A percentile compares a stretch with the other conserved stretches of the same genome.
phyloP scores from a whole-genome alignment of 2,329 filamentous ascomycete species.

The Claviceps africana region DNA sequence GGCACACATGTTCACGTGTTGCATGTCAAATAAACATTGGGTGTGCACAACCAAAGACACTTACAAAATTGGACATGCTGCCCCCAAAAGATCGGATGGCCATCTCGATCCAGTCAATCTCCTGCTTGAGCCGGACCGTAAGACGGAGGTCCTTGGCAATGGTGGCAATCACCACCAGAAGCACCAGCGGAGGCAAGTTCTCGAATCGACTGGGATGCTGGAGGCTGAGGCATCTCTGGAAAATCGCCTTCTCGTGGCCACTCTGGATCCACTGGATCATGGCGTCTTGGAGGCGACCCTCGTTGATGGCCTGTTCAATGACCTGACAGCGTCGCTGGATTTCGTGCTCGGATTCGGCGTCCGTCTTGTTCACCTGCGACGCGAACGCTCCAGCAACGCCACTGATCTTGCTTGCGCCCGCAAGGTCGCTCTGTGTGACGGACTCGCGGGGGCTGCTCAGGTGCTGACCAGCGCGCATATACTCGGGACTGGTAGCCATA shows the following conservation, averaged over 20 bases:
- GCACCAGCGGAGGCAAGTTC: conserved; percentile 44
- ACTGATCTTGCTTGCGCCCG: conserved; percentile 21
- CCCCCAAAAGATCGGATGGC: conserved; percentile 40
- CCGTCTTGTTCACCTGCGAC: conserved; percentile 21
- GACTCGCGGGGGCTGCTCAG: conserved; percentile 21
- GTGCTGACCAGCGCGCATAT: conserved; percentile 20
- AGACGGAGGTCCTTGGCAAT: conserved; percentile 44
- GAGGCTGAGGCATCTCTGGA: conserved; percentile 30
- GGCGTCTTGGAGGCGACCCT: conserved; percentile 47
- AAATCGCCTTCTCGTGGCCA: conserved; percentile 47
- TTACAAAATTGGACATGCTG: conserved; percentile 35
- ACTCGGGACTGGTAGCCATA: conserved; percentile 21
- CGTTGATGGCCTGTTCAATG: conserved; percentile 49
- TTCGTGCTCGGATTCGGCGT: conserved; percentile 29
- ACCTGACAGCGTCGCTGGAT: conserved; percentile 39
- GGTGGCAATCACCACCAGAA: conserved; percentile 51
- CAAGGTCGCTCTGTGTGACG: conserved; percentile 5
- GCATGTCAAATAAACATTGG: no score
- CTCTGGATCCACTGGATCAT: conserved; percentile 55
- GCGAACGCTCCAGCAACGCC: conserved; percentile 23
- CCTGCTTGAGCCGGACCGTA: conserved; percentile 37
- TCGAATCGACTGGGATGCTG: conserved; percentile 31
- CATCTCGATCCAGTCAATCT: conserved; percentile 46
- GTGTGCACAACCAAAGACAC: no score
- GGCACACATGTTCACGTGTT: no score